Base-by-base conservation (phyloP, 257 asterid genomes). In the Solanum tarapatanum region DNA sequence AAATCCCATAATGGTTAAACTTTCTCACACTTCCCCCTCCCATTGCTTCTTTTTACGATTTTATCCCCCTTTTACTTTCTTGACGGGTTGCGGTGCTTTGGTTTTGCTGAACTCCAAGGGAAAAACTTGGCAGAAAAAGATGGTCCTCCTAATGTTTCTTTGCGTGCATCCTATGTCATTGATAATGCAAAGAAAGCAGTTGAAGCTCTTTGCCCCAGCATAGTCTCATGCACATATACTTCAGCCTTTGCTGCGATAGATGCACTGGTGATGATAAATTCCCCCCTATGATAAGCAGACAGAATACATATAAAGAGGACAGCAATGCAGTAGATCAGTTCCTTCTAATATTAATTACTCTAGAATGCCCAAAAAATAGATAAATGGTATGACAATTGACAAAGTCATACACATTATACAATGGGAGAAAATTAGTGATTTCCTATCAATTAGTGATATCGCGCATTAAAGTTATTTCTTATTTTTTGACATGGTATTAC, bases 161-260 rank as follows among this genome's bases (percentile, higher is more conserved):
- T 86, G 84, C 90, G 86, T 36, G 66, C 87, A 77, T 88, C 86
- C 24, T 72, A 69, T 39, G 87, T 86, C 21, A 58, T 89, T 72
- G 89, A 89, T 19, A 35, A 19, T 72, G 90, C 89, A 19, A 89
- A 62, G 92, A 92, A 58, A 87, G 93, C 92, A 17, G 90, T 94
- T 17, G 98, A 94, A 88, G 91, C 91, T 69, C 88, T 69, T 13
- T 93, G 97, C 87, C 98, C 96, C 0, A 91, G 92, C 84, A 19
- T 89, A 11, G 97, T 95, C 64, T 95, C 97, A 8, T 93, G 98
- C 60, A 97, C 95, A 43, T 93, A 92, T 87, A 93, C 92, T 73
- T 87, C 94, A 86, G 97, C 95, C 70, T 90, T 92, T 7, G 97
- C 97, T 84, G 97, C 95, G 13, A 93, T 95, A 89, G 97, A 94